Base-by-base conservation (phyloP, 768 basidiomycete species). In the Boletus huronensis region DNA sequence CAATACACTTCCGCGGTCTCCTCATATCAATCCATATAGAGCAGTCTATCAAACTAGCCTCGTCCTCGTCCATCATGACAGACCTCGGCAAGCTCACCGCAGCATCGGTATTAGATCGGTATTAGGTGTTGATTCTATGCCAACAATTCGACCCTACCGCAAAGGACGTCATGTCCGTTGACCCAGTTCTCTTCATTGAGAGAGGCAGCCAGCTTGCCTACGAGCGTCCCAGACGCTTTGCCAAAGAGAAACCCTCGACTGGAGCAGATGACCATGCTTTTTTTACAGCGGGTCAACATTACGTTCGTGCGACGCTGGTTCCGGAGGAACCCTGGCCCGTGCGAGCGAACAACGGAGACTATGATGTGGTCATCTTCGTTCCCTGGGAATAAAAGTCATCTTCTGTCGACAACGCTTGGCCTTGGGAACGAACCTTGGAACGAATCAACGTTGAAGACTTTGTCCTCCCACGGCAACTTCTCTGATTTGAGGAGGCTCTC, bases 341-440 rank as follows among this genome's bases (percentile, higher is more conserved):
- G 57, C 1, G 87, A 76, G 21, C 87, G 77, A 9, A 89, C 87
- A 6, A 87, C 60, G 6, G 88, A 90, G 32, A 91, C 71, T 49
- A 91, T 79, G 50, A 91, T 83, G 41, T 79, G 78, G 45, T 92
- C 83, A 50, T 84, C 85, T 65, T 93, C 91, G 73, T 92, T 93
- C 38, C 90, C 90, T 91, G 53, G 5, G 8, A 39, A 19, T 3
- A 8, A 40, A 23, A 25, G 60, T 70, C 50, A 70, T 35, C 5
- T 9, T 47, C 29, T 41, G 43, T 48, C 21, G 54, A 19, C 11
- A 55, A 50, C 25, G 3, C 23, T 25, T 35, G 28, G 50, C 16
- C 58, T 42, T 34, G 25, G n/a, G 14, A 32, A 58, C 68, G 21
- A 55, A 88, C 90, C 89, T 82, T 89, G 88, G 63, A 90, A 90